Conservation (phyloP, 257 asterid species). For the Petunia secreta region DNA sequence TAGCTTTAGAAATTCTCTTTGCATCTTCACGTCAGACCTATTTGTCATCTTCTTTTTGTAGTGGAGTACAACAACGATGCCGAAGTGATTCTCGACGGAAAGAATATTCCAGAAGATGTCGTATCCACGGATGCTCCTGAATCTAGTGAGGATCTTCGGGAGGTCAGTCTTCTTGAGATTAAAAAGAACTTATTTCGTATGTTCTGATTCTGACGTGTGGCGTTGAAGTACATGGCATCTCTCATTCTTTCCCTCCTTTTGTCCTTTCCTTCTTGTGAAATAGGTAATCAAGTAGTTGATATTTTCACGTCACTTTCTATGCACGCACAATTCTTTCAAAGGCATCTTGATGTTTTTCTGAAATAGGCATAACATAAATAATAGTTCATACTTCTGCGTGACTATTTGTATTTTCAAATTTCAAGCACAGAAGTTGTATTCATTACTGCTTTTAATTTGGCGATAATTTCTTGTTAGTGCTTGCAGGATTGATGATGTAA, state of each 20-base stretch:
- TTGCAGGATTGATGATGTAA: background rate
- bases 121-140: conserved; percentile 32
- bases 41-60: conserved; percentile 35
- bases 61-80: conserved; percentile 45
- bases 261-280: conserved; percentile 9
- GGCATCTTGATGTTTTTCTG: conserved; percentile 23
- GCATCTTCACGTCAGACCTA: conserved; percentile 23
- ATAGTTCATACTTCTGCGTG: background rate
- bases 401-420: background rate
- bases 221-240: conserved; percentile 11
- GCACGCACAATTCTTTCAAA: background rate
- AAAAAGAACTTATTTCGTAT: background rate
- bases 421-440: too few species aligned
- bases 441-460: too few species aligned
- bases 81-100: conserved; percentile 48
- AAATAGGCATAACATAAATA: background rate
- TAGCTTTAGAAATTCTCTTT: background rate
- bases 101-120: conserved; percentile 52
- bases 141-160: conserved; percentile 29
- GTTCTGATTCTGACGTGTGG: conserved; percentile 21
- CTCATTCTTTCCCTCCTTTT: conserved; percentile 5
- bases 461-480: background rate
- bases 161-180: conserved; percentile 10
- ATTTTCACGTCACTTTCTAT: background rate
- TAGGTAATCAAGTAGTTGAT: conserved; percentile 3